These are phyloP conservation scores for Vigna trinervia DNA, from an alignment of 306 rosid species.

Conservation along the genomic window DNA sequence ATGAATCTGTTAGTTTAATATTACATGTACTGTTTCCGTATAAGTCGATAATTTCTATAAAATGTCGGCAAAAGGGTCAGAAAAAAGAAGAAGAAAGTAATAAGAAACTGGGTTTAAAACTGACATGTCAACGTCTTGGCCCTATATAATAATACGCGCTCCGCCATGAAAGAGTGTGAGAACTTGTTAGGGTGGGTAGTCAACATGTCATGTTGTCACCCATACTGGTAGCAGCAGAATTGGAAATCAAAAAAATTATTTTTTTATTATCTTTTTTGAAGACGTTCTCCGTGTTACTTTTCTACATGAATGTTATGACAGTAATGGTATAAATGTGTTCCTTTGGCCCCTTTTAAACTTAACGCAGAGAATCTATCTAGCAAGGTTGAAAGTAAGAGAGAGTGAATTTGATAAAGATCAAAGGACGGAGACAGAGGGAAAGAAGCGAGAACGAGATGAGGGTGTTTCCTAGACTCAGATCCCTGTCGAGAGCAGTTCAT, in stretches of 20 bases:
- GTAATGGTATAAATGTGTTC: slow-evolving; percentile 3
- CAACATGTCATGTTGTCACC: slow-evolving; percentile 28
- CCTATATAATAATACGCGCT: background rate
- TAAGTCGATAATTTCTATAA: no score
- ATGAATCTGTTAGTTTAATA: no score
- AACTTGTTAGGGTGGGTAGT: background rate
- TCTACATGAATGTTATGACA: background rate
- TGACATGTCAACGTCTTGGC: background rate
- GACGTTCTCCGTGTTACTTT: background rate
- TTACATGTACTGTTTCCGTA: no score
- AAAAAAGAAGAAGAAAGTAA: no score
- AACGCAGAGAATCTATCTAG: background rate
- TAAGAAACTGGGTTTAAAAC: background rate
- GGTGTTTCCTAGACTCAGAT: slow-evolving; percentile 54
- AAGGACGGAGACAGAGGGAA: background rate
- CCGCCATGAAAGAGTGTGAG: background rate
- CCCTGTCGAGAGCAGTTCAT: slow-evolving; percentile 67
- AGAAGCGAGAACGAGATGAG: slow-evolving; percentile 27
- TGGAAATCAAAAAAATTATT: background rate
- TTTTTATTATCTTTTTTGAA: background rate
- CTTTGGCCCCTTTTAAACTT: background rate
- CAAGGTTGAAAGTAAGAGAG: background rate
- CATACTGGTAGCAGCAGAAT: slow-evolving; percentile 27
- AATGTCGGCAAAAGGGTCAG: no score
- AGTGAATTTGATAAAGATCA: background rate